These are phyloP conservation scores for Globisporangium recalcitrans DNA, from an alignment of 352 stramenopile genomes.

Conservation along the genomic window DNA sequence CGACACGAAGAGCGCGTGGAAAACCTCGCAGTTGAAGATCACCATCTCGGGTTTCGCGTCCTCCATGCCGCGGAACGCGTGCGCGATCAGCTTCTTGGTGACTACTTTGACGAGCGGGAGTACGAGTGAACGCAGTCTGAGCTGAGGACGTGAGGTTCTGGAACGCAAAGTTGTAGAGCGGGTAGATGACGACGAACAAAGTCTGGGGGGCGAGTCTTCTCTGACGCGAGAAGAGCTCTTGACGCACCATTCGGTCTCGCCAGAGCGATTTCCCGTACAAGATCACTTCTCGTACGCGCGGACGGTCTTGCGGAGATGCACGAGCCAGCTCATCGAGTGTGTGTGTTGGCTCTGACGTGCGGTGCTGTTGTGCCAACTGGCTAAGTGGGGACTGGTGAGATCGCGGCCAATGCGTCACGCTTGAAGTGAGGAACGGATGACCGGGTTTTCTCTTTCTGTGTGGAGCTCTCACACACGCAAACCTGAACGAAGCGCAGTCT, in stretches of 20 bases:
- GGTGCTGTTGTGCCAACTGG: no score
- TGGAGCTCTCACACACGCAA: no score
- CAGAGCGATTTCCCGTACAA: not conserved
- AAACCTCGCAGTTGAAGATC: constrained; percentile 24
- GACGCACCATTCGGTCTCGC: not conserved
- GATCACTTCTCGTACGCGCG: not conserved
- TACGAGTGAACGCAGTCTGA: constrained; percentile 17
- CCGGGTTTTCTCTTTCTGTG: not conserved
- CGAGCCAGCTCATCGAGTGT: not conserved
- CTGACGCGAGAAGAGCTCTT: constrained; percentile 14
- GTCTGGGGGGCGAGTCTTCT: constrained; percentile 8
- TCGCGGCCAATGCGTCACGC: no score
- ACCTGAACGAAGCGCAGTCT: no score
- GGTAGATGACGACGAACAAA: constrained; percentile 22
- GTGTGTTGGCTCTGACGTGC: not conserved
- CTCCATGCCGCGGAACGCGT: constrained; percentile 19
- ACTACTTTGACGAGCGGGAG: constrained; percentile 19
- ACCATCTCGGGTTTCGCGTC: constrained; percentile 25
- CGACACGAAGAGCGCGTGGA: constrained; percentile 22
- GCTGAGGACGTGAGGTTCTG: not conserved
- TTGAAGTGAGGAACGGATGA: not conserved
- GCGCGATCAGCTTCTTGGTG: constrained; percentile 22
- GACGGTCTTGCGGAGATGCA: not conserved
- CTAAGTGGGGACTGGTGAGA: no score
- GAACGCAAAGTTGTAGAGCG: constrained; percentile 23